These are phyloP conservation scores for Lasiodiplodia citricola DNA, from an alignment of 2,329 filamentous ascomycete species.

Conservation along the genomic window DNA sequence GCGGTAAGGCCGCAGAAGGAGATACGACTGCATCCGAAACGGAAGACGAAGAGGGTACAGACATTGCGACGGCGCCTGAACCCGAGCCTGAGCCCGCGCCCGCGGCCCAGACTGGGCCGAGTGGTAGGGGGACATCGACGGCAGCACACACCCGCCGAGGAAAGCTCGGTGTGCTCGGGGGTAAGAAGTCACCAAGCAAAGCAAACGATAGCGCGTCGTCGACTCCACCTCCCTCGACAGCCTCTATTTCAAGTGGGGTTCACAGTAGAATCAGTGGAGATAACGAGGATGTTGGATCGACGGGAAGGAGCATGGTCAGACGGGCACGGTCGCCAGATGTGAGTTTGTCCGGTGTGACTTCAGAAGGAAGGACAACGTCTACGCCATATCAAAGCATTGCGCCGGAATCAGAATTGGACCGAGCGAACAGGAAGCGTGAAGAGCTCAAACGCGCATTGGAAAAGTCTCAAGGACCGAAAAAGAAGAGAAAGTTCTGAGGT, in stretches of 20 bases:
- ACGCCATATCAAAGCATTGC: not conserved
- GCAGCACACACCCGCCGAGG: not conserved
- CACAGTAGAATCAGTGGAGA: not conserved
- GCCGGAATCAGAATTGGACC: conserved; percentile 55
- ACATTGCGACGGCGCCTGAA: not conserved
- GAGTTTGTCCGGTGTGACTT: not conserved
- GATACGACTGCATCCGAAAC: not conserved
- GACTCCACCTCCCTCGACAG: not conserved
- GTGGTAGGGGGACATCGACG: not conserved
- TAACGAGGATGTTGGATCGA: not conserved
- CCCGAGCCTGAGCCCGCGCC: not conserved
- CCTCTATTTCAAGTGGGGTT: not conserved
- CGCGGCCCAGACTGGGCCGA: not conserved
- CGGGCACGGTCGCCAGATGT: not conserved
- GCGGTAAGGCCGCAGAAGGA: not conserved
- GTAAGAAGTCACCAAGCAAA: conserved; percentile 17
- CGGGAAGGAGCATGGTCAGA: not conserved
- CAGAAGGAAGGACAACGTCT: not conserved
- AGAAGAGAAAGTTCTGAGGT: conserved; percentile 60
- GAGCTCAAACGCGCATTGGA: conserved; percentile 62
- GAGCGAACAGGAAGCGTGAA: conserved; percentile 60
- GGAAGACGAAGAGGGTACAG: conserved; percentile 6
- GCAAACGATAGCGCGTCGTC: not conserved
- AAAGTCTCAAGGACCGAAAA: conserved; percentile 58
- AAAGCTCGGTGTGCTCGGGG: conserved; percentile 32